phyloP scores from a whole-genome alignment of 2,329 filamentous ascomycete species.

The Ophiostoma himal-ulmi region DNA sequence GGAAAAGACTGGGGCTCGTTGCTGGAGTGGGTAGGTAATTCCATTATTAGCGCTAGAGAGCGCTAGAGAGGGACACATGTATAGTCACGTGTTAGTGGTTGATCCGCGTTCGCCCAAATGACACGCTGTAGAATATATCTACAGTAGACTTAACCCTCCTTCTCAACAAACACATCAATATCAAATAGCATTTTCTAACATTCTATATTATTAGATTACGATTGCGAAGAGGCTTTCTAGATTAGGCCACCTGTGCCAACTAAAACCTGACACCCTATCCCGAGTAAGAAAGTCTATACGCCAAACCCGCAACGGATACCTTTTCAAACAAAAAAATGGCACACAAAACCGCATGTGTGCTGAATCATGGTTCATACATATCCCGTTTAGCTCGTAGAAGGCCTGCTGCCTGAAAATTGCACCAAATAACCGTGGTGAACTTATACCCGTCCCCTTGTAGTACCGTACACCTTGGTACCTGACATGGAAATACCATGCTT shows the following conservation, averaged over 20 bases:
- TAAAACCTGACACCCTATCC: conserved; percentile 3
- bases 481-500: not conserved
- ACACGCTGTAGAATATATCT: not conserved
- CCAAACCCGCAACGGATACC: conserved; percentile 2
- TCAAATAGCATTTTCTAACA: not conserved
- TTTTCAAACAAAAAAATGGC: conserved; percentile 8
- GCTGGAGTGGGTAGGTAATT: conserved; percentile 8
- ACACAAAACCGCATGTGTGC: conserved; percentile 11
- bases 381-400: conserved; percentile 10
- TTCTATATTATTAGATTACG: conserved; percentile 12
- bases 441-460: not conserved
- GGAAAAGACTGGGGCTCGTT: conserved; percentile 13
- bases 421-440: not conserved
- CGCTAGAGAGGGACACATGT: not conserved
- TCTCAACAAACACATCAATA: not conserved
- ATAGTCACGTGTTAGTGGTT: not conserved
- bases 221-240: conserved; percentile 5
- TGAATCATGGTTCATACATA: conserved; percentile 8
- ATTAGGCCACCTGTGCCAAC: conserved; percentile 11
- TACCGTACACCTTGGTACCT: not conserved
- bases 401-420: conserved; percentile 5
- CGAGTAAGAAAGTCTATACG: conserved; percentile 10
- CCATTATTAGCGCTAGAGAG: not conserved
- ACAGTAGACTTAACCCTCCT: not conserved
- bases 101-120: not conserved